A percentile compares a stretch with the other conserved stretches of the same genome.
Evolutionary conservation across 208 protist species (phyloP).

Genomic region (Leishmania major): DNA sequence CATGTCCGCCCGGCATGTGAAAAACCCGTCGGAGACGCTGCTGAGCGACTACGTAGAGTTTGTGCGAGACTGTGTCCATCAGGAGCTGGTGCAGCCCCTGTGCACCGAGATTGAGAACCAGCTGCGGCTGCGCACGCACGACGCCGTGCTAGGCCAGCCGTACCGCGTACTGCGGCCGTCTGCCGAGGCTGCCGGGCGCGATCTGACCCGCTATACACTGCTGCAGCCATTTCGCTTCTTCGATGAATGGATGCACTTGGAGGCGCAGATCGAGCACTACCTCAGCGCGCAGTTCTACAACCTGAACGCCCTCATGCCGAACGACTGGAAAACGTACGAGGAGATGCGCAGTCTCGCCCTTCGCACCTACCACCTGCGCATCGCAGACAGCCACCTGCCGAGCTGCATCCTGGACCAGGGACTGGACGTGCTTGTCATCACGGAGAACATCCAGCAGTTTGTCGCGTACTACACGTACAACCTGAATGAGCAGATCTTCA

Average conservation of each 20-base stretch:
- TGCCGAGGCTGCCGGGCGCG: constrained; percentile 27
- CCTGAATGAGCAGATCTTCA: constrained; percentile 97
- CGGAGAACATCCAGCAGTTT: constrained; percentile 98
- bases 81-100: constrained; percentile 67
- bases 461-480: constrained; percentile 97
- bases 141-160: constrained; percentile 54
- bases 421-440: constrained; percentile 97
- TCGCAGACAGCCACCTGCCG: constrained; percentile 91
- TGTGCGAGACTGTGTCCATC: constrained; percentile 51
- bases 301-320: constrained; percentile 93
- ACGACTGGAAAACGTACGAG: constrained; percentile 96
- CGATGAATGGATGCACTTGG: constrained; percentile 78
- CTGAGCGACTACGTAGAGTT: constrained; percentile 61
- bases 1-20: constrained; percentile 37
- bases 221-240: constrained; percentile 88
- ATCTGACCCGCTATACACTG: constrained; percentile 82
- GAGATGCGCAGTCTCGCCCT: constrained; percentile 96
- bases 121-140: constrained; percentile 93
- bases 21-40: constrained; percentile 23
- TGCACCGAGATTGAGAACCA: constrained; percentile 94
- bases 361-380: constrained; percentile 89
- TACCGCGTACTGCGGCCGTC: constrained; percentile 23
- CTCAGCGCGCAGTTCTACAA: constrained; percentile 97
- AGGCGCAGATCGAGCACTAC: constrained; percentile 87
- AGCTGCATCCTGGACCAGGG: constrained; percentile 94